These are phyloP conservation scores for Polysphondylium violaceum DNA, from an alignment of 78 protist genomes.

Conservation along the genomic window DNA sequence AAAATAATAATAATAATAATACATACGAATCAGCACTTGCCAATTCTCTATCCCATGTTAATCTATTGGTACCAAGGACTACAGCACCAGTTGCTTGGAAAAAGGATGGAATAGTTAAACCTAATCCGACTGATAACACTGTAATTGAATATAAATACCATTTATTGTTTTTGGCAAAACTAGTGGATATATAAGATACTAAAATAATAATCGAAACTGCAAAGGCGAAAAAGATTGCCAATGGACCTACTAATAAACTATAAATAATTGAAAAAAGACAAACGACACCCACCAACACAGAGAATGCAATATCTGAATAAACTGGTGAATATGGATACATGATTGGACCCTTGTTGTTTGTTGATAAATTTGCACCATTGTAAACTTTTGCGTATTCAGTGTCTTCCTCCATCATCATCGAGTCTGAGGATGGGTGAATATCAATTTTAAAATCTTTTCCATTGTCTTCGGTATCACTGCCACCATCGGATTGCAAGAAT, in stretches of 20 bases:
- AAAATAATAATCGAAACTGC: conserved; percentile 38
- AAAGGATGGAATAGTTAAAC: conserved; percentile 68
- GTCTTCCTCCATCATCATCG: not conserved
- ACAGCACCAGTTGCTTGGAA: conserved; percentile 70
- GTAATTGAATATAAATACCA: conserved; percentile 51
- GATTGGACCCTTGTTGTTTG: not conserved
- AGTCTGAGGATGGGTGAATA: not conserved
- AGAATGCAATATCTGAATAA: conserved; percentile 42
- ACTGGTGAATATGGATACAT: conserved; percentile 57
- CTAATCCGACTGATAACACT: conserved; percentile 36
- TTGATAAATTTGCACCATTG: not conserved
- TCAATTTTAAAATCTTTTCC: conserved; percentile 34
- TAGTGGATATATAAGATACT: conserved; percentile 38
- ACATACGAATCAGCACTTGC: conserved; percentile 10
- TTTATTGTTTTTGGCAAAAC: conserved; percentile 30
- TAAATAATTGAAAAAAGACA: conserved; percentile 41
- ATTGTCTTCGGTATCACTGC: conserved; percentile 11
- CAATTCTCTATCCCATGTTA: conserved; percentile 34
- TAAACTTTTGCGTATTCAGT: not conserved
- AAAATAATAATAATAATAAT: not conserved
- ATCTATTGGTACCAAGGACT: conserved; percentile 38
- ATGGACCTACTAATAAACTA: conserved; percentile 55
- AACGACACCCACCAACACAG: conserved; percentile 37
- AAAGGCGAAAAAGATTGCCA: conserved; percentile 66
- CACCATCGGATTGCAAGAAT: not conserved